Evolutionary conservation across 805 yeast genomes (phyloP).

Genomic region (Brettanomyces anomalus): DNA sequence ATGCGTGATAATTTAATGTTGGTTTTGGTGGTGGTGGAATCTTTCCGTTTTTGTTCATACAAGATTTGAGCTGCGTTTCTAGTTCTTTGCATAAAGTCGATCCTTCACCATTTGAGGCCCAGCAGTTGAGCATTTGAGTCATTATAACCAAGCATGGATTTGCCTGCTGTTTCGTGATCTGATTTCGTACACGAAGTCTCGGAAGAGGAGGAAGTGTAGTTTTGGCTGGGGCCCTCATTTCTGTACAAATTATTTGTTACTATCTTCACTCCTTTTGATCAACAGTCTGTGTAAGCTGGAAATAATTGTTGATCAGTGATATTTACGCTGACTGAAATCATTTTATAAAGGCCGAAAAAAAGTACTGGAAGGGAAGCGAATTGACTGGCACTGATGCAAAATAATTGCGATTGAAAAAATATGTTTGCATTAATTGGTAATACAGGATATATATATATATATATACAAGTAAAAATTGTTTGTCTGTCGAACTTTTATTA

Average conservation of each 20-base stretch:
- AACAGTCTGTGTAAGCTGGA: not conserved
- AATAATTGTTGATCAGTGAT: not conserved
- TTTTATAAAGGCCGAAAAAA: no score
- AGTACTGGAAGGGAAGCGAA: no score
- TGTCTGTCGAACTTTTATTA: no score
- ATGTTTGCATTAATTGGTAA: no score
- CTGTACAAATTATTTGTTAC: not conserved
- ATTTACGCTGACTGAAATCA: no score
- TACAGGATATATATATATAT: no score
- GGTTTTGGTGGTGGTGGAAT: slow-evolving; percentile 30
- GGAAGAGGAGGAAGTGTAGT: slow-evolving; percentile 60
- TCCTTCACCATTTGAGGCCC: slow-evolving; percentile 95
- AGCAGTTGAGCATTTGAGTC: slow-evolving; percentile 82
- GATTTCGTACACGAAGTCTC: slow-evolving; percentile 59
- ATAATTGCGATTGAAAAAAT: no score
- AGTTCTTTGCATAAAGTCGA: slow-evolving; percentile 52
- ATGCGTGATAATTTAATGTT: slow-evolving; percentile 47
- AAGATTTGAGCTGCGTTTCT: slow-evolving; percentile 62
- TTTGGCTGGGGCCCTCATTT: slow-evolving; percentile 14
- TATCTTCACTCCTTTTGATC: not conserved
- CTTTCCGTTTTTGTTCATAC: slow-evolving; percentile 45
- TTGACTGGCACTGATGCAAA: no score
- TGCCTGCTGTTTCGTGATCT: slow-evolving; percentile 46
- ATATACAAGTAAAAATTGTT: no score
- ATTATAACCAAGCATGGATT: slow-evolving; percentile 73